Evolutionary conservation across 345 rosid genomes (phyloP).

Genomic region (Durio zibethinus): DNA sequence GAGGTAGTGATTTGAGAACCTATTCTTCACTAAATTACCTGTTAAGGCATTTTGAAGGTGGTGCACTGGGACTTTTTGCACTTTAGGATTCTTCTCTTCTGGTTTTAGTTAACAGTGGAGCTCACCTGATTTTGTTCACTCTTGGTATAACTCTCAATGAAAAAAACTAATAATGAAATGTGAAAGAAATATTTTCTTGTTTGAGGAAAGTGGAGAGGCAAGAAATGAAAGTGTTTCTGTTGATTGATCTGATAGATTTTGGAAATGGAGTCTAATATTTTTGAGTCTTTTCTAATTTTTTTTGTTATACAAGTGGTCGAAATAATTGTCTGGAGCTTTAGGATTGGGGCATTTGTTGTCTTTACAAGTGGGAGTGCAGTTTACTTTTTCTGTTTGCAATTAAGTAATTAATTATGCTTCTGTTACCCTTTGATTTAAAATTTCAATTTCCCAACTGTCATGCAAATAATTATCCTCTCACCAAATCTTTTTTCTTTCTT

Average conservation of each 20-base stretch:
- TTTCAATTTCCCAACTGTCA: neutral
- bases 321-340: neutral
- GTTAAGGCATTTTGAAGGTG: constrained; percentile 2
- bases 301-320: neutral
- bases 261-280: neutral
- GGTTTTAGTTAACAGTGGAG: neutral
- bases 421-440: neutral
- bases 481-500: neutral
- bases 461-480: neutral
- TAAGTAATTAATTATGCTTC: neutral
- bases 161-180: neutral
- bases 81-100: neutral
- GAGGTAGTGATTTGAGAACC: neutral
- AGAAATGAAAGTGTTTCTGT: neutral
- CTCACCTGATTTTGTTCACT: neutral
- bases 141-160: neutral
- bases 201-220: neutral
- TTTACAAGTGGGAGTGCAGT: neutral
- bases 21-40: neutral
- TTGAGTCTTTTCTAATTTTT: neutral
- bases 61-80: neutral
- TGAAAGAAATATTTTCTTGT: neutral
- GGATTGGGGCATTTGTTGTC: neutral
- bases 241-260: neutral
- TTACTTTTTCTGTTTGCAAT: neutral